phyloP scores from a whole-genome alignment of 345 rosid species.

The Aquilaria yunnanensis region DNA sequence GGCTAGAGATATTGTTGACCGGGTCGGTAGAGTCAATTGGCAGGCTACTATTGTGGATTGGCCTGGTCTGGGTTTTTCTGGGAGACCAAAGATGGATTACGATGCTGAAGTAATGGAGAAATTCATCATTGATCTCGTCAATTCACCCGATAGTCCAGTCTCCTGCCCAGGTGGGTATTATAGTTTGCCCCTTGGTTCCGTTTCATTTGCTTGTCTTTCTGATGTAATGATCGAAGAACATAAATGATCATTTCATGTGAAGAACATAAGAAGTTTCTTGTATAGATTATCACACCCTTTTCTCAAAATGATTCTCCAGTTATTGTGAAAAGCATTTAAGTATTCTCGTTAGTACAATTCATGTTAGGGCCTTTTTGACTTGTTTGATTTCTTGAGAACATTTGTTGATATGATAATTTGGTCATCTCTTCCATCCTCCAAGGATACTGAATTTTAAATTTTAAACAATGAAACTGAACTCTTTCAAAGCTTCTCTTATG shows the following conservation, averaged over 20 bases:
- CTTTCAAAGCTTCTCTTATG: neutral
- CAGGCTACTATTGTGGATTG: conserved; percentile 84
- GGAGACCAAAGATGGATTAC: conserved; percentile 74
- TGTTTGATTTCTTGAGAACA: too few species aligned
- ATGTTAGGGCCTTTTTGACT: too few species aligned
- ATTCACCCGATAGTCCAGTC: conserved; percentile 64
- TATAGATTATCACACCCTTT: neutral
- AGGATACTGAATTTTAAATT: neutral
- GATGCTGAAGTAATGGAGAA: conserved; percentile 82
- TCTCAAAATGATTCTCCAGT: neutral
- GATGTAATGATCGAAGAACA: neutral
- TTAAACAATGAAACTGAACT: neutral
- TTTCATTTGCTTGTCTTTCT: neutral
- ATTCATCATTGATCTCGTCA: conserved; percentile 74
- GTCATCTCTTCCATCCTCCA: neutral
- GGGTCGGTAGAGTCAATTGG: conserved; percentile 47
- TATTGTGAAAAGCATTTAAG: too few species aligned
- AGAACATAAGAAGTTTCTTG: neutral
- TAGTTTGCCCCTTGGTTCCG: neutral
- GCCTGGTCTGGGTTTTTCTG: conserved; percentile 94
- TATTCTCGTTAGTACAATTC: too few species aligned
- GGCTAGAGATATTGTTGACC: conserved; percentile 64
- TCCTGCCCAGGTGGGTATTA: conserved; percentile 37
- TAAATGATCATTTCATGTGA: neutral
- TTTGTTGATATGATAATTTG: neutral